Percentiles rank a stretch among this genome's conserved stretches.
Conservation (phyloP, 306 rosid species). For the Oxytropis ochrocephala region DNA sequence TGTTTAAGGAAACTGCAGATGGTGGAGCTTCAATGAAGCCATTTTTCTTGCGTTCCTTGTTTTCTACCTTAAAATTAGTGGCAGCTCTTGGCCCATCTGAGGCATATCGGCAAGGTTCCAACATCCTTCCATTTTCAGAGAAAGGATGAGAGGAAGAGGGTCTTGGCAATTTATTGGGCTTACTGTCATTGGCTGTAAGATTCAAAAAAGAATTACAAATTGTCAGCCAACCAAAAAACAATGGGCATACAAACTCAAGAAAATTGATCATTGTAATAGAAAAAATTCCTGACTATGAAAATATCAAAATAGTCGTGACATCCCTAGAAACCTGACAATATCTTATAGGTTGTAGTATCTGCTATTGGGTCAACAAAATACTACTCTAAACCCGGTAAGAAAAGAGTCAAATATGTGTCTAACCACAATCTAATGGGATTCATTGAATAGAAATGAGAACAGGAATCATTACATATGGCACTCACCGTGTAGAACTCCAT, state of each 20-base stretch:
- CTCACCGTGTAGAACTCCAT: slow-evolving; percentile 80
- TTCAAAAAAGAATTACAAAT: slow-evolving; percentile 23
- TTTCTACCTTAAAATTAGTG: slow-evolving; percentile 37
- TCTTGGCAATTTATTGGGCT: slow-evolving; percentile 53
- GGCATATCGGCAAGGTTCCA: slow-evolving; percentile 44
- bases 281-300: neutral
- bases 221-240: slow-evolving; percentile 25
- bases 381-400: slow-evolving; percentile 10
- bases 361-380: neutral
- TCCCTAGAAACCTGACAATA: slow-evolving; percentile 9
- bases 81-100: slow-evolving; percentile 36
- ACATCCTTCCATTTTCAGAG: slow-evolving; percentile 57
- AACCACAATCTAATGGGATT: slow-evolving; percentile 5
- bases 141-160: slow-evolving; percentile 34
- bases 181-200: slow-evolving; percentile 53
- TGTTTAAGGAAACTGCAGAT: slow-evolving; percentile 29
- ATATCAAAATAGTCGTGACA: neutral
- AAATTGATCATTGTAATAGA: slow-evolving; percentile 1
- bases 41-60: slow-evolving; percentile 45
- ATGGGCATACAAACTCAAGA: slow-evolving; percentile 5
- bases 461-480: slow-evolving; percentile 17
- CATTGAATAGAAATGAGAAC: slow-evolving; percentile 14
- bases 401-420: neutral
- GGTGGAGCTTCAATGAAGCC: slow-evolving; percentile 46
- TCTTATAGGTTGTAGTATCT: neutral